Evolutionary conservation across 1,284 basidiomycete species (phyloP).

Genomic region (Cronartium ribicola): DNA sequence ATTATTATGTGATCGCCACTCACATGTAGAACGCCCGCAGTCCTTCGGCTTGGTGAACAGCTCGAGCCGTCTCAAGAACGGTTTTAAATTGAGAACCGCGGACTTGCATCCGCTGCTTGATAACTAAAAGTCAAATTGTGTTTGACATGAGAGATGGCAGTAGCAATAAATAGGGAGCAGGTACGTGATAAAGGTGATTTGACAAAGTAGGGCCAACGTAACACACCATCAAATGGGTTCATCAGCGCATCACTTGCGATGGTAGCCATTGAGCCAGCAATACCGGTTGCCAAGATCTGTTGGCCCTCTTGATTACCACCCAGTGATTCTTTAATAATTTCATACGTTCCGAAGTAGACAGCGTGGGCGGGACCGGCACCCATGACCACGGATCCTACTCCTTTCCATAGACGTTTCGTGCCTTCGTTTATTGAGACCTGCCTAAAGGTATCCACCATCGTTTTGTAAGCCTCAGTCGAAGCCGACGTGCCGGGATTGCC

Average conservation of each 20-base stretch:
- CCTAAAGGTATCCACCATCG: conserved; percentile 78
- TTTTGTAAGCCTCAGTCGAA: conserved; percentile 65
- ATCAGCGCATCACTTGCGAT: conserved; percentile 94
- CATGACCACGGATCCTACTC: conserved; percentile 92
- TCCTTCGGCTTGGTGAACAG: conserved; percentile 81
- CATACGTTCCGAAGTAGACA: conserved; percentile 94
- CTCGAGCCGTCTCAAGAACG: conserved; percentile 72
- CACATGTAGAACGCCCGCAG: conserved; percentile 92
- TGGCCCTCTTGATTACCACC: conserved; percentile 80
- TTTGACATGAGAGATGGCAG: not conserved
- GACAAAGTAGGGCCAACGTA: conserved; percentile 14
- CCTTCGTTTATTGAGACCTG: conserved; percentile 92
- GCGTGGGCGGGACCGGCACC: conserved; percentile 98
- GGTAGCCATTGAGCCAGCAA: conserved; percentile 91
- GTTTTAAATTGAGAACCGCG: conserved; percentile 84
- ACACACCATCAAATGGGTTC: conserved; percentile 97
- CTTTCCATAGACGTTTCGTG: conserved; percentile 83
- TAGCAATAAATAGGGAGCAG: not conserved
- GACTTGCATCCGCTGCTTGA: conserved; percentile 99
- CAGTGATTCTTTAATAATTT: conserved; percentile 85
- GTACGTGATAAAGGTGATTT: not conserved
- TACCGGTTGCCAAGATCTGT: conserved; percentile 65
- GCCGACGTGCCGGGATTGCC: conserved; percentile 5
- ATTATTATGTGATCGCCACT: not conserved
- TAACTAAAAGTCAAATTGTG: conserved; percentile 60